phyloP scores from a whole-genome alignment of 441 rosid species.

The Brassica balearica region DNA sequence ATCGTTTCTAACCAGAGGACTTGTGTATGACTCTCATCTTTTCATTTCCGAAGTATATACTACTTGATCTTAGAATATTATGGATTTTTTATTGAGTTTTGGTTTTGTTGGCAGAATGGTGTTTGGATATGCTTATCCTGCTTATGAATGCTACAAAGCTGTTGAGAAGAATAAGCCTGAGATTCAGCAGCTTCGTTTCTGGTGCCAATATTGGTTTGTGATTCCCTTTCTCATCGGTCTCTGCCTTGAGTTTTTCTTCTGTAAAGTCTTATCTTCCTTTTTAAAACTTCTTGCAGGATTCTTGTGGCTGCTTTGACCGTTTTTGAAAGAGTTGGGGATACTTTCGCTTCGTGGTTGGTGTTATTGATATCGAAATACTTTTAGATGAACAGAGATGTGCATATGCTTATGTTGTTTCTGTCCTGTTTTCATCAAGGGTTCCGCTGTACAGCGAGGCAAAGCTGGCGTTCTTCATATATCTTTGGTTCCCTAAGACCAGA shows the following conservation, averaged over 20 bases:
- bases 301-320: conserved; percentile 84
- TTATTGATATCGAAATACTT: conserved; percentile 16
- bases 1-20: conserved; percentile 94
- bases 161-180: conserved; percentile 96
- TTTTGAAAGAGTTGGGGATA: conserved; percentile 79
- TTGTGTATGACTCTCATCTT: conserved; percentile 66
- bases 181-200: conserved; percentile 93
- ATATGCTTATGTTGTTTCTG: conserved; percentile 11
- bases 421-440: conserved; percentile 53
- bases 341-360: conserved; percentile 77
- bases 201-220: conserved; percentile 97
- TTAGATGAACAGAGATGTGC: neutral
- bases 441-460: conserved; percentile 73
- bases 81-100: conserved; percentile 13
- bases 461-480: conserved; percentile 67
- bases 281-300: conserved; percentile 68
- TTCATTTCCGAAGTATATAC: neutral
- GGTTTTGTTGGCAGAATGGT: conserved; percentile 64
- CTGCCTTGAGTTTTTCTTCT: conserved; percentile 3
- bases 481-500: conserved; percentile 67
- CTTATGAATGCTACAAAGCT: conserved; percentile 49
- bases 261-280: conserved; percentile 20
- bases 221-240: neutral
- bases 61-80: neutral
- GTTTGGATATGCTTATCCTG: conserved; percentile 97